Evolutionary conservation across 352 stramenopile genomes (phyloP).

Genomic region (Pythium phragmitis): DNA sequence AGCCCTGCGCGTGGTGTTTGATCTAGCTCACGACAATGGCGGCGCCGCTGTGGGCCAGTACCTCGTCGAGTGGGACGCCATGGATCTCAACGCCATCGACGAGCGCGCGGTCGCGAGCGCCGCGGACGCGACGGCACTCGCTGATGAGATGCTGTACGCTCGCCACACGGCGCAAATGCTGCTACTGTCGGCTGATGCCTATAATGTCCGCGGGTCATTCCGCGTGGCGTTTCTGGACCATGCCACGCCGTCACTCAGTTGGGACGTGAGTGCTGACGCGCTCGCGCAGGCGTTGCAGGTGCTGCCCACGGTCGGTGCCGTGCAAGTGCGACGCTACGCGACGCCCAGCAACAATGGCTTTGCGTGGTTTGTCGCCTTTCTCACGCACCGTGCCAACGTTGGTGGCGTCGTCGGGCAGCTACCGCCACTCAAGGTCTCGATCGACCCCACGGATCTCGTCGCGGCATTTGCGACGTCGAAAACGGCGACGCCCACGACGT

Average conservation of each 20-base stretch:
- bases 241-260: conserved; percentile 67
- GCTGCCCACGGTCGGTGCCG: conserved; percentile 81
- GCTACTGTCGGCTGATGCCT: conserved; percentile 68
- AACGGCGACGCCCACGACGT: conserved; percentile 28
- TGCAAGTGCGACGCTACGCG: conserved; percentile 70
- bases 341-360: conserved; percentile 61
- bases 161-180: conserved; percentile 88
- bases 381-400: conserved; percentile 51
- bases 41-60: conserved; percentile 84
- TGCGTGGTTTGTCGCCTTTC: conserved; percentile 81
- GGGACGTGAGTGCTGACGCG: conserved; percentile 74
- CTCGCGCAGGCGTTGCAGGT: conserved; percentile 77
- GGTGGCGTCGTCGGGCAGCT: conserved; percentile 52
- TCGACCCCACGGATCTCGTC: conserved; percentile 62
- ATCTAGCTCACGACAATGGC: conserved; percentile 73
- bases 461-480: conserved; percentile 49
- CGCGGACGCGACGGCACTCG: conserved; percentile 30
- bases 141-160: conserved; percentile 77
- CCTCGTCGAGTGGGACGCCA: conserved; percentile 92
- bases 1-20: conserved; percentile 80
- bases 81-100: conserved; percentile 72
- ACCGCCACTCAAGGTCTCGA: conserved; percentile 68
- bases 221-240: conserved; percentile 70
- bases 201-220: conserved; percentile 88
- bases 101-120: conserved; percentile 31